Evolutionary conservation across 257 asterid species (phyloP), one percentile per base, ranked within the genome.

Genomic region (Verbena officinalis): DNA sequence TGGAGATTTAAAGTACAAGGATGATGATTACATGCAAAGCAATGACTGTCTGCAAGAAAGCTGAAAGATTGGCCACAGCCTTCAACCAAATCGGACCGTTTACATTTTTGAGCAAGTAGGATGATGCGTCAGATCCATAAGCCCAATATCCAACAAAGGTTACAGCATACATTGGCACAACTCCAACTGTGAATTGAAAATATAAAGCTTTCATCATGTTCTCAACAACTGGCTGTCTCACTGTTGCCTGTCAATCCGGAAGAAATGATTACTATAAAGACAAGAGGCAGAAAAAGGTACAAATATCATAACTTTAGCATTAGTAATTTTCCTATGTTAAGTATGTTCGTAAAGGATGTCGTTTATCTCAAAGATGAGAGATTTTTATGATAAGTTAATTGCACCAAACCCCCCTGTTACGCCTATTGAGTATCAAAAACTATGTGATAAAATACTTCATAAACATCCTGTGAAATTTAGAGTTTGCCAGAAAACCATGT

Each of bases 91-190:
- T 34, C 1, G 99, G 97, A 21, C 99, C 97, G 3, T 73, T 55
- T 24, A 90, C 96, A 40, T 75, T 94, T 85, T 83, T 90, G 51
- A 88, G 90, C 82, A 94, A 79, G 82, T 94, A 94, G 61, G 91
- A 48, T 1, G 95, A 86, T n/a, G 96, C 74, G 48, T 39, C 34
- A 15, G 82, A 68, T 27, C 99, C 99, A n/a, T 94, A 94, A 6
- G 99, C 99, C 99, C 99, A 94, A 59, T 88, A 94, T 14, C 99
- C 99, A 20, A 84, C 65, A 73, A 90, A 90, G 30, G 90, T 83
- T 53, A 94, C 80, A 1, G 97, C 97, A 79, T 84, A 87, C 97
- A 94, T 62, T 8, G 99, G 97, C 71, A 90, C 46, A 59, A 86
- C 95, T 59, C 99, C 99, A 1, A 78, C 67, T 0, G 96, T 80